Conservation (phyloP, 805 yeast species). For the Yamadazyma endophytica region DNA sequence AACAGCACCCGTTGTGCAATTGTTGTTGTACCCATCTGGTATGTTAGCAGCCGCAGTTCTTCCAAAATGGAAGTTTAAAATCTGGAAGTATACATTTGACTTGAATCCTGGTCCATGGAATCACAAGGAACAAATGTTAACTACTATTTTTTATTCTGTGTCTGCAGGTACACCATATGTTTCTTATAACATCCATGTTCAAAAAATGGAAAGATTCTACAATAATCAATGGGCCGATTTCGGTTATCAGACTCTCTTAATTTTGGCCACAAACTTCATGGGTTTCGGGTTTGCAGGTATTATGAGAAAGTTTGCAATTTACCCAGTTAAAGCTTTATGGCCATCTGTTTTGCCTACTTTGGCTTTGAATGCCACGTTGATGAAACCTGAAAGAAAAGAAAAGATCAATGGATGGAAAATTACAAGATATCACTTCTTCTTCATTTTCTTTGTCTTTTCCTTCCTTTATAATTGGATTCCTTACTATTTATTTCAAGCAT, state of each 20-base stretch:
- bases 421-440: slow-evolving; percentile 20
- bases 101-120: slow-evolving; percentile 43
- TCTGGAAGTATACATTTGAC: slow-evolving; percentile 6
- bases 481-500: slow-evolving; percentile 36
- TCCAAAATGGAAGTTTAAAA: slow-evolving; percentile 35
- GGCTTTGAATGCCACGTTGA: slow-evolving; percentile 26
- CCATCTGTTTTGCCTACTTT: slow-evolving; percentile 24
- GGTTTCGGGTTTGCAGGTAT: slow-evolving; percentile 29
- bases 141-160: slow-evolving; percentile 44
- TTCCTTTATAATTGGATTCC: slow-evolving; percentile 46
- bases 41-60: slow-evolving; percentile 24
- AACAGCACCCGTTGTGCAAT: slow-evolving; percentile 37
- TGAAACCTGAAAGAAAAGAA: slow-evolving; percentile 18
- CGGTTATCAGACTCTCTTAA: slow-evolving; percentile 22
- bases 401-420: slow-evolving; percentile 27
- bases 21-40: slow-evolving; percentile 43
- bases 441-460: slow-evolving; percentile 16
- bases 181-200: slow-evolving; percentile 20
- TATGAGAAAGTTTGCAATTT: slow-evolving; percentile 21
- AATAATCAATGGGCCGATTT: slow-evolving; percentile 20
- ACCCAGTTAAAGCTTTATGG: slow-evolving; percentile 24
- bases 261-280: slow-evolving; percentile 19
- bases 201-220: slow-evolving; percentile 19
- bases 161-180: slow-evolving; percentile 21
- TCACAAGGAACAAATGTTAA: slow-evolving; percentile 61